These are phyloP conservation scores for Plasmodium knowlesi DNA, from an alignment of 169 alveolate genomes.

Conservation along the genomic window DNA sequence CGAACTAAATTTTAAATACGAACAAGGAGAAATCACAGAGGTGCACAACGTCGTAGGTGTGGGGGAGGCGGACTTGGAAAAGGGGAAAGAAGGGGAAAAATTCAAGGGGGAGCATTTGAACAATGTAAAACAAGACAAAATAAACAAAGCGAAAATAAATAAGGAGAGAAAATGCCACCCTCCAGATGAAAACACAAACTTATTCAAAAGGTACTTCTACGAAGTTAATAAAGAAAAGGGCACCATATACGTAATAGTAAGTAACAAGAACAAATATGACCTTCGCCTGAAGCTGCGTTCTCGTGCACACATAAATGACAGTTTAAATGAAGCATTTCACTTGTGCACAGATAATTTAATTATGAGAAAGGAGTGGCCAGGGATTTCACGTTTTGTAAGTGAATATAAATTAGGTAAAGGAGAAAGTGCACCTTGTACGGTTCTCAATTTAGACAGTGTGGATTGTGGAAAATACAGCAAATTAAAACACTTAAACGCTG, in stretches of 20 bases:
- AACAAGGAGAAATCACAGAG: background rate
- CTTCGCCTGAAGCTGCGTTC: conserved; percentile 11
- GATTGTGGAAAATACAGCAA: background rate
- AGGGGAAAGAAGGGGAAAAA: background rate
- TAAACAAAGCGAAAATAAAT: background rate
- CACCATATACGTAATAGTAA: conserved; percentile 47
- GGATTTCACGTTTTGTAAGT: conserved; percentile 7
- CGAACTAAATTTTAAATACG: conserved; percentile 18
- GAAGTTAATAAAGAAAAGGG: conserved; percentile 29
- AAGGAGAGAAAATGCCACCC: background rate
- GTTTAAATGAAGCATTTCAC: conserved; percentile 21
- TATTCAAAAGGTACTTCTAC: conserved; percentile 25
- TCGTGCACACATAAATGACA: background rate
- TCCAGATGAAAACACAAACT: background rate
- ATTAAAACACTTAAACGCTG: conserved; percentile 33
- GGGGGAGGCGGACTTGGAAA: background rate
- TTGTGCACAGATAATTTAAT: conserved; percentile 27
- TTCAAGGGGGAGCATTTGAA: background rate
- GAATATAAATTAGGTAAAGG: background rate
- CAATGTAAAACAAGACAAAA: background rate
- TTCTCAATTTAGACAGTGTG: background rate
- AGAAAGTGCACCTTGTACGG: background rate
- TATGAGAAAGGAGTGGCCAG: conserved; percentile 47
- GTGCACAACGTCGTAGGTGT: background rate
- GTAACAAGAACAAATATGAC: conserved; percentile 34